These are phyloP conservation scores for Saraca asoca DNA, from an alignment of 331 rosid species.

Conservation along the genomic window DNA sequence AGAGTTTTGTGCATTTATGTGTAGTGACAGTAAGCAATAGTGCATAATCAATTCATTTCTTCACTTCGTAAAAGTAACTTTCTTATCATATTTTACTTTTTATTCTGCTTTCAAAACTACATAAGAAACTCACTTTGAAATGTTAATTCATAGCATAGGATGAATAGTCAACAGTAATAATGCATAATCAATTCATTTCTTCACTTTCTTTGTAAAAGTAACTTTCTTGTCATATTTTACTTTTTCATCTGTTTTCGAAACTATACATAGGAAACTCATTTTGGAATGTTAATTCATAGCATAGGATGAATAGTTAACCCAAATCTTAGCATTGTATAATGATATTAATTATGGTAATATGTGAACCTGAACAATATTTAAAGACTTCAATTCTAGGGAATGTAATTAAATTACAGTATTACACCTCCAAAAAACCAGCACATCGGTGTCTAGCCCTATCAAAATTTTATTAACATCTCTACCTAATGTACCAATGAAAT, in stretches of 20 bases:
- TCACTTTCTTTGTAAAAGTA: neutral
- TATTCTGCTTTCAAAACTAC: no score
- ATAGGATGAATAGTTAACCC: neutral
- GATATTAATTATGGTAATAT: neutral
- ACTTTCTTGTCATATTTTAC: no score
- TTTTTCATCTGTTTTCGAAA: neutral
- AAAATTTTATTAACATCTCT: slow-evolving; percentile 1
- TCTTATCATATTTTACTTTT: no score
- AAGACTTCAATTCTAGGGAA: neutral
- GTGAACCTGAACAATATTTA: neutral
- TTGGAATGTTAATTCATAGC: neutral
- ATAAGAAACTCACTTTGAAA: no score
- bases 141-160: no score
- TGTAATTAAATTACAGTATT: neutral
- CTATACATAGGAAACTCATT: neutral
- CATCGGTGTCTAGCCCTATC: neutral
- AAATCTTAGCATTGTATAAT: neutral
- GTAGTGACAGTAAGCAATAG: no score
- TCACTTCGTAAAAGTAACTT: no score
- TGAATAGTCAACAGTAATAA: no score
- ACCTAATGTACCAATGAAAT: neutral
- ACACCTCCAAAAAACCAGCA: neutral
- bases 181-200: no score
- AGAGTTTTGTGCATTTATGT: no score
- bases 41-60: no score